phyloP scores from a whole-genome alignment of 768 basidiomycete species.

The Russula lepida region DNA sequence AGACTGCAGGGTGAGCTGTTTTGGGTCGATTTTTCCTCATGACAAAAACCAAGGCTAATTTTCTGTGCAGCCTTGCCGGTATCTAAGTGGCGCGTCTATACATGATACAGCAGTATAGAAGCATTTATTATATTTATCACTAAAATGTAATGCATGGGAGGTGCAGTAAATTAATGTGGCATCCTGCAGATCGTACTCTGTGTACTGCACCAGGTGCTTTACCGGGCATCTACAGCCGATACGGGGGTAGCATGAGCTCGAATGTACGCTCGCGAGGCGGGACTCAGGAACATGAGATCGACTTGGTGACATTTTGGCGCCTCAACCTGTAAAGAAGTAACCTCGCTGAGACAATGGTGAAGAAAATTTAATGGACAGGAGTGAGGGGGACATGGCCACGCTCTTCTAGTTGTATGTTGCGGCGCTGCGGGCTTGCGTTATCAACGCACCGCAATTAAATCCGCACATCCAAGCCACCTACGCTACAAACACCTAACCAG shows the following conservation, averaged over 20 bases:
- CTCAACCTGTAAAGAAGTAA: no score
- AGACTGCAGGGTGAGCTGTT: slow-evolving; percentile 69
- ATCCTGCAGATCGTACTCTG: not conserved
- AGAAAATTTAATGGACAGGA: no score
- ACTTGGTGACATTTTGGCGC: no score
- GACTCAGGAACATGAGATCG: no score
- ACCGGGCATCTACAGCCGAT: not conserved
- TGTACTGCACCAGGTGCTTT: not conserved
- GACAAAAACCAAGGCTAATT: not conserved
- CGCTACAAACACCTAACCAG: not conserved
- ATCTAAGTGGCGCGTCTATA: slow-evolving; percentile 63
- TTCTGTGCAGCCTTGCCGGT: slow-evolving; percentile 48
- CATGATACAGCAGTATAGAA: slow-evolving; percentile 24
- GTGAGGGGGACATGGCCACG: no score
- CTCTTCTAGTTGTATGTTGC: no score
- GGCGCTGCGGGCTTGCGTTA: no score
- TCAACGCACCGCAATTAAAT: no score
- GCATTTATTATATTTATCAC: not conserved
- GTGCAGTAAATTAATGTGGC: not conserved
- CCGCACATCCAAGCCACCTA: not conserved
- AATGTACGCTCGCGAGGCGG: no score
- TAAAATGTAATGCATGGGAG: not conserved
- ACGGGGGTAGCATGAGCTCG: not conserved
- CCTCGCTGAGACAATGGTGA: no score
- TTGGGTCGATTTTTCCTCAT: not conserved